Evolutionary conservation across 2,329 filamentous ascomycete genomes (phyloP), one percentile per base, ranked within the genome.

Genomic region (Diaporthe helianthi): DNA sequence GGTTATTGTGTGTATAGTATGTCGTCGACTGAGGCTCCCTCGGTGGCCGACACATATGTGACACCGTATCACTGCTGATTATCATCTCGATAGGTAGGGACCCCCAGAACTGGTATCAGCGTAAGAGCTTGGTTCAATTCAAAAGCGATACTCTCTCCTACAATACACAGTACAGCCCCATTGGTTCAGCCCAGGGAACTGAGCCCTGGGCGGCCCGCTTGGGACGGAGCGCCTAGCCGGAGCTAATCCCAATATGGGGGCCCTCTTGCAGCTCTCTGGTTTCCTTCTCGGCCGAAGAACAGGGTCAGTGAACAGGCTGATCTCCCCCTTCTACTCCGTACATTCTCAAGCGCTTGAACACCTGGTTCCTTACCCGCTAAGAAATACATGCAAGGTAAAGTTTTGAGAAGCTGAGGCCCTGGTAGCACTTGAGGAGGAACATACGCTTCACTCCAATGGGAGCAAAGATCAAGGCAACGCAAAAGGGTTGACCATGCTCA

Each of bases 191-290:
- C 58, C 52, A 68, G 29, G 44, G 55, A 29, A 63, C 29, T 33
- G n/a, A 69, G 44, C 55, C 55, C 55, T 67, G 69, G 33, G 24
- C 24, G 44, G 63, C 52, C 44, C 68, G 63, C 52, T 69, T 60
- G 47, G 24, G 61, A 60, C 67, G 69, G 69, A 55, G 54, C 70
- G 67, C 58, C 66, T 55, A 67, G 60, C 70, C 70, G 67, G 67
- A 36, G 41, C 70, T 71, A 71, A 38, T 49, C 67, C 55, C 15
- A 60, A 71, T 49, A 15, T 26, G 64, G 70, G 36, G 63, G 41
- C 26, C 12, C 26, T 64, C 46, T 47, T 60, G 64, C 49, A 46
- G 54, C 49, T n/a, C 64, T 36, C 31, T 36, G 31, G 17, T 24
- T 58, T 55, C 13, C 51, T 47, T 13, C 61, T 55, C 70, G 63